Evolutionary conservation across 768 basidiomycete genomes (phyloP).

Genomic region (Grammothele lineata): DNA sequence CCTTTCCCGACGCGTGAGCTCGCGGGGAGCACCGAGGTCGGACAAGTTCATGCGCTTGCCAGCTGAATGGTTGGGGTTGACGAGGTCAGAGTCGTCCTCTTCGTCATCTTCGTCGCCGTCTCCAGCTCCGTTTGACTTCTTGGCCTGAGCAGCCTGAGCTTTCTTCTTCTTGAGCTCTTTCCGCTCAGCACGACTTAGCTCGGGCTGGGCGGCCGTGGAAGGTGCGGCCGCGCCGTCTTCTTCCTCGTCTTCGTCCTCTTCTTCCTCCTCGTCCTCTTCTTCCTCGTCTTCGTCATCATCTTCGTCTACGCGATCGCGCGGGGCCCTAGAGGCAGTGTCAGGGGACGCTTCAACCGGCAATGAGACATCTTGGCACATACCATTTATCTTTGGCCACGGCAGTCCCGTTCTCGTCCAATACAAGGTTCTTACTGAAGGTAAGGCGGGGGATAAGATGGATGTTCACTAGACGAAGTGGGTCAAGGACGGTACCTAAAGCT

Average conservation of each 20-base stretch:
- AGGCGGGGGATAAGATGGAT: not conserved
- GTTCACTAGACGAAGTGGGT: not conserved
- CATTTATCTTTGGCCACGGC: conserved; percentile 46
- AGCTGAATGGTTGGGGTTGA: conserved; percentile 71
- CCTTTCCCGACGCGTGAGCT: conserved; percentile 67
- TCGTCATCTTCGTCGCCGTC: conserved; percentile 36
- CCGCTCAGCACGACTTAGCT: conserved; percentile 68
- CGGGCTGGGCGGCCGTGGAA: conserved; percentile 36
- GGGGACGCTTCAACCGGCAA: conserved; percentile 1
- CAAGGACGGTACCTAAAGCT: conserved; percentile 61
- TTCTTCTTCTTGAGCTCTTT: conserved; percentile 84
- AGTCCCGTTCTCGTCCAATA: conserved; percentile 52
- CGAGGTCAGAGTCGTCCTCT: conserved; percentile 62
- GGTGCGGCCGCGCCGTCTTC: conserved; percentile 34
- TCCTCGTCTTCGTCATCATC: conserved; percentile 34
- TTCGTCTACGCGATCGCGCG: conserved; percentile 22
- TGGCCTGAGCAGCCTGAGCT: conserved; percentile 41
- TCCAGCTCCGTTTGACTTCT: conserved; percentile 34
- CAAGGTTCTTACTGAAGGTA: conserved; percentile 51
- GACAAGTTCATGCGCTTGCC: conserved; percentile 72
- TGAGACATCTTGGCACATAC: conserved; percentile 28
- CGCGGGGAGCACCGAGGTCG: conserved; percentile 60
- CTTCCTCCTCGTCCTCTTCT: conserved; percentile 39
- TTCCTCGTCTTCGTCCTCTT: conserved; percentile 43
- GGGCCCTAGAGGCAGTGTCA: conserved; percentile 11